Percentiles rank a stretch among this genome's conserved stretches.
Evolutionary conservation across 805 yeast species (phyloP).

Genomic region (Yarrowia deformans): DNA sequence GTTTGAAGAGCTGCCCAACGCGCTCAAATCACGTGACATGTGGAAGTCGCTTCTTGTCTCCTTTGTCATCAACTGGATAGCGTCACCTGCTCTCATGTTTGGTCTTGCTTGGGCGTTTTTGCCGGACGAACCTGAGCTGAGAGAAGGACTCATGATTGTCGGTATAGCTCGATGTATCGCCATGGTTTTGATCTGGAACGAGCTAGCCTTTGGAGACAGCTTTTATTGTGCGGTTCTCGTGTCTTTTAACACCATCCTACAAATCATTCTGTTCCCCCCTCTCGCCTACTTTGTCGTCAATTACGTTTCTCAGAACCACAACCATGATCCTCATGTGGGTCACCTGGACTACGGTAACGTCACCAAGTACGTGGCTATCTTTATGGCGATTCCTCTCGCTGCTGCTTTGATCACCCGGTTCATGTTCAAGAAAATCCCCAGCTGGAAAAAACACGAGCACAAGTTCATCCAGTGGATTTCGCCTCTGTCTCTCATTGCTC

Average conservation of each 20-base stretch:
- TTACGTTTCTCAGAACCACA: conserved; percentile 50
- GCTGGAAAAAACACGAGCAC: conserved; percentile 48
- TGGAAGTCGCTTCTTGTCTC: conserved; percentile 53
- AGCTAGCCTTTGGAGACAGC: conserved; percentile 61
- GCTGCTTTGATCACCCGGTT: conserved; percentile 57
- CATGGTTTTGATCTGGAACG: conserved; percentile 67
- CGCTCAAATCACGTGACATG: conserved; percentile 45
- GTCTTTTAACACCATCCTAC: conserved; percentile 59
- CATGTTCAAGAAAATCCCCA: conserved; percentile 48
- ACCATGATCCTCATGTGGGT: conserved; percentile 44
- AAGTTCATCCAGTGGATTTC: conserved; percentile 54
- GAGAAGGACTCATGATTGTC: conserved; percentile 63
- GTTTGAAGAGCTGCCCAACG: conserved; percentile 56
- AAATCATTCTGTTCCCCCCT: conserved; percentile 62
- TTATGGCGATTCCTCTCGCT: conserved; percentile 62
- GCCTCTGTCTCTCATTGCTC: conserved; percentile 61
- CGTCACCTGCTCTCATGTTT: conserved; percentile 64
- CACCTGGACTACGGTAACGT: conserved; percentile 51
- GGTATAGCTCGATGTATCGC: conserved; percentile 69
- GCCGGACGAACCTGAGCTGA: conserved; percentile 57
- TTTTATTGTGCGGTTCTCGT: conserved; percentile 62
- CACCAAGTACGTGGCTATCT: conserved; percentile 59
- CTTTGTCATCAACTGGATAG: conserved; percentile 60
- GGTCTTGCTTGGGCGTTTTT: conserved; percentile 62
- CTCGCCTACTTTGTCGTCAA: conserved; percentile 58